A percentile compares a stretch with the other conserved stretches of the same genome.
phyloP scores from a whole-genome alignment of 176 grass and related monocot genomes.

The Secale cereale region DNA sequence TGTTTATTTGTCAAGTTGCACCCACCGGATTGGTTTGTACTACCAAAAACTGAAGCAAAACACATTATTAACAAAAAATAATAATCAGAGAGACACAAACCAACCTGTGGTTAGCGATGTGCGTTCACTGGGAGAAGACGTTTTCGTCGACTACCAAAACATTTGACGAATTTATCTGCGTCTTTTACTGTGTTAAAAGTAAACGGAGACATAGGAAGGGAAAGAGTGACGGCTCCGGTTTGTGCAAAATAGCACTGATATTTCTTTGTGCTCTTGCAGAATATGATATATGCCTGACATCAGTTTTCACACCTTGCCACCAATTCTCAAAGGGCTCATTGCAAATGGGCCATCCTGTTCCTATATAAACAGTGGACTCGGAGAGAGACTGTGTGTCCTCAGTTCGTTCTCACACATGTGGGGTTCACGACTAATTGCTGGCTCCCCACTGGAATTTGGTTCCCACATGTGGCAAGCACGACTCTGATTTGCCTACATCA shows the following conservation, averaged over 20 bases:
- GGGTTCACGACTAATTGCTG: constrained; percentile 29
- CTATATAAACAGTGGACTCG: background rate
- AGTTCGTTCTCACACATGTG: background rate
- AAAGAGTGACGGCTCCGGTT: background rate
- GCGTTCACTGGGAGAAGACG: too few relatives aligned
- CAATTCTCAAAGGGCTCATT: background rate
- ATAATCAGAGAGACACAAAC: too few relatives aligned
- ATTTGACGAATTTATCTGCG: too few relatives aligned
- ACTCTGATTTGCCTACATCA: background rate
- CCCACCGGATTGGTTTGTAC: background rate
- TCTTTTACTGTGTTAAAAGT: too few relatives aligned
- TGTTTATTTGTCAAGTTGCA: constrained; percentile 1
- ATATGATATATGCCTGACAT: background rate
- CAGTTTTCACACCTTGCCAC: background rate
- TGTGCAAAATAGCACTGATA: background rate
- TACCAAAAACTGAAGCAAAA: background rate
- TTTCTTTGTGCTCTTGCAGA: background rate
- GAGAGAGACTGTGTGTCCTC: background rate
- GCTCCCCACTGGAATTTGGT: constrained; percentile 32
- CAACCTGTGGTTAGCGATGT: too few relatives aligned
- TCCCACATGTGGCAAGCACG: background rate
- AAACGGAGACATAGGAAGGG: background rate
- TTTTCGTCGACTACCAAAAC: too few relatives aligned
- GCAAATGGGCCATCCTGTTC: background rate
- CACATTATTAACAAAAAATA: background rate